Percentiles rank a stretch among this genome's conserved stretches.
Evolutionary conservation across 768 basidiomycete genomes (phyloP).

Genomic region (Austroboletus eburneus): DNA sequence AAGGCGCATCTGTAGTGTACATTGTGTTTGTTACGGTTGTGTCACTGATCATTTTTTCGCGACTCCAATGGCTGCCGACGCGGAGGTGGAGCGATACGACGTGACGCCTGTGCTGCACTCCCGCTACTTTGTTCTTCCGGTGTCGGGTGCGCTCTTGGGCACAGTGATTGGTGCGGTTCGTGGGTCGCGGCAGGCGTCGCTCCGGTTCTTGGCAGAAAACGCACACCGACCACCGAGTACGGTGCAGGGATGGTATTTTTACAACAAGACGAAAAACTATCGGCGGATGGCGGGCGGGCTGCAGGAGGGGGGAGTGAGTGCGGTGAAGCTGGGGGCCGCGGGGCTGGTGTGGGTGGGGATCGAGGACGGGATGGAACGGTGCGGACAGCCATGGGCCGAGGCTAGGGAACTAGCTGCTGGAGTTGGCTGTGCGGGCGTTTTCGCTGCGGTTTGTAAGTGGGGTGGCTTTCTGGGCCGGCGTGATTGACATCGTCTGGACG

Average conservation of each 20-base stretch:
- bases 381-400: conserved; percentile 34
- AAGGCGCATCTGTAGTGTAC: conserved; percentile 48
- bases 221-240: conserved; percentile 84
- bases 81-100: conserved; percentile 21
- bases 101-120: conserved; percentile 32
- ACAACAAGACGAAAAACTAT: conserved; percentile 96
- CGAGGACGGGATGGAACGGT: conserved; percentile 41
- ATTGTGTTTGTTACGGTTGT: no score
- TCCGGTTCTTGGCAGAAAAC: conserved; percentile 90
- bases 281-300: conserved; percentile 70
- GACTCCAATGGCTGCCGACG: conserved; percentile 15
- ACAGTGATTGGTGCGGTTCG: conserved; percentile 69
- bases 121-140: conserved; percentile 60
- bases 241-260: conserved; percentile 90
- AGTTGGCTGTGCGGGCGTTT: conserved; percentile 55
- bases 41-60: no score
- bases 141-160: conserved; percentile 56
- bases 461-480: no score
- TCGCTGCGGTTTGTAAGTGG: conserved; percentile 51
- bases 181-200: conserved; percentile 62
- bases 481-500: not conserved
- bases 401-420: conserved; percentile 61
- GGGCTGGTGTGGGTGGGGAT: conserved; percentile 46
- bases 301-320: conserved; percentile 60
- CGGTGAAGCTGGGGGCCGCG: conserved; percentile 43